phyloP scores from a whole-genome alignment of 257 asterid species.

The Solanum megistacrolobum region DNA sequence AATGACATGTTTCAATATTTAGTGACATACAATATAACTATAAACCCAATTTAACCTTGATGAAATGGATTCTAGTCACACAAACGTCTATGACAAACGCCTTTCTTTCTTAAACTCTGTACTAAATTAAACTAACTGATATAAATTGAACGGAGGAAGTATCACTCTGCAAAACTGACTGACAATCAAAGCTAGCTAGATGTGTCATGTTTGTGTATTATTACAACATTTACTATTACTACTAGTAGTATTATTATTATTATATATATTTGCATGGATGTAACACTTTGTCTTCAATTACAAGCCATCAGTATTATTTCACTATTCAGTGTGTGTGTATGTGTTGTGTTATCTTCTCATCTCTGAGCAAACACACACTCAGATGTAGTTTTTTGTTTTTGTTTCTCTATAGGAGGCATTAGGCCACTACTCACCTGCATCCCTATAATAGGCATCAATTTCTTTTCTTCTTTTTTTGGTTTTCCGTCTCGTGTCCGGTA shows the following conservation, averaged over 20 bases:
- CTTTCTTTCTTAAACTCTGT: fast-evolving
- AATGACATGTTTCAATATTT: no score
- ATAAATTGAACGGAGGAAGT: not conserved
- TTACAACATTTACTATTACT: not conserved
- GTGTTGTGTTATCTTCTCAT: not conserved
- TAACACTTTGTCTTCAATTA: not conserved
- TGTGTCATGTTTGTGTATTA: not conserved
- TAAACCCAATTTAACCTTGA: no score
- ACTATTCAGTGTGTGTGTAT: not conserved
- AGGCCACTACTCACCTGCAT: not conserved
- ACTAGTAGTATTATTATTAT: not conserved
- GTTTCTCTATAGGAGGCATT: not conserved
- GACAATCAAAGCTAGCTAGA: not conserved
- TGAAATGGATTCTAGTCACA: not conserved
- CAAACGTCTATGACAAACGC: fast-evolving
- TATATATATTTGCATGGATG: not conserved
- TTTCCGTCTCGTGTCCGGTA: no score
- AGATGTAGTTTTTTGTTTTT: not conserved
- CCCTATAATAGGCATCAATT: not conserved
- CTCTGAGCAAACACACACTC: not conserved
- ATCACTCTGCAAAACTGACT: not conserved
- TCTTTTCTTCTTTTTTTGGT: no score
- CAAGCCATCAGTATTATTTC: not conserved
- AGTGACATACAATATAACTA: not conserved
- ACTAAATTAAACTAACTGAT: fast-evolving